Base-by-base conservation (phyloP, 148 eudicot genomes). In the Chenopodium berlandieri region DNA sequence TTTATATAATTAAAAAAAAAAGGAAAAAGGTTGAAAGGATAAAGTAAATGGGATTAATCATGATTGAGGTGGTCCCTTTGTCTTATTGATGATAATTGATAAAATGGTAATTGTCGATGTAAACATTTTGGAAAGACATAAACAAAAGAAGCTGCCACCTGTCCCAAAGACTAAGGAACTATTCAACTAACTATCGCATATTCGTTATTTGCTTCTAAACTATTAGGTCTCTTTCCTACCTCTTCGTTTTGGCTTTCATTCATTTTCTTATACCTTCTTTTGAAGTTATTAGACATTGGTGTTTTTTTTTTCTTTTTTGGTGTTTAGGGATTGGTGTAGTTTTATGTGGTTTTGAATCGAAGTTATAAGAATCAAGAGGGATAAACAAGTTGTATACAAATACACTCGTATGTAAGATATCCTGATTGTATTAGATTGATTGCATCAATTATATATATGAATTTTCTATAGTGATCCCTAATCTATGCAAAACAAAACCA, bases 201-300 rank as follows among this genome's bases (percentile, higher is more conserved):
- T 65, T 66, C 70, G 32, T 17, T 56, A 56, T 56, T 4, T 50
- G 56, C 56, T 64, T 22, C 27, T 64, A 64, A 64, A 23, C 30
- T 64, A 22, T 64, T 5, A 64, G 68, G 68, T 64, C 27, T 37
- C 40, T 37, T 37, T 37, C 40, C 7, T 37, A 37, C 16, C 50
- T 11, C 25, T 69, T 66, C 66, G 65, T 65, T 37, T 44, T 62
- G 73, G 66, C 11, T 75, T 58, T 30, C 67, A 31, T 56, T 75
- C 22, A 37, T 81, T 75, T 73, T 66, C 78, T 80, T 81, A 31
- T 60, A 47, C 31, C 46, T 50, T 54, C 60, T 16, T 54, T 54
- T 16, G 19, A 54, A 54, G 60, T 54, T 16, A 54, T 54, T 54
- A 54, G 60, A 63, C 27, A 25, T 20, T 17, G 83, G 68, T 78